Base-by-base conservation (phyloP, 306 rosid genomes). In the Psophocarpus tetragonolobus region DNA sequence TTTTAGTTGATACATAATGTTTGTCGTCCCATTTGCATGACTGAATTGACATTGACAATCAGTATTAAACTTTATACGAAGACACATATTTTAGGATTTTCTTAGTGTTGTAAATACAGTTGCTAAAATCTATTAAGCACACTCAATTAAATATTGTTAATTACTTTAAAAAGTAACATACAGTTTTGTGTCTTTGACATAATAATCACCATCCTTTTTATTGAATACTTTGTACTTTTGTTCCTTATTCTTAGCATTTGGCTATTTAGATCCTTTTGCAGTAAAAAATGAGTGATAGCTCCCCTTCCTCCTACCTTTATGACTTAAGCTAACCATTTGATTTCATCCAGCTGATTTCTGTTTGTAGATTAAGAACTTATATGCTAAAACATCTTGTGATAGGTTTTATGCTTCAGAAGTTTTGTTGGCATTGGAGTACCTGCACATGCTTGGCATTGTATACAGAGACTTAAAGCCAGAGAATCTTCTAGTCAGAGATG, bases 401-500 rank as follows among this genome's bases (percentile, higher is more conserved):
- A 91, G 98, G 89, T 93, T 93, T 70, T 93, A 84, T 86, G 95
- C 93, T 66, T 82, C 98, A 51, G 95, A 93, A 75, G 83, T 91
- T 20, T 79, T 93, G 91, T 83, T 91, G 74, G 97, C 98, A 20
- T 92, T 93, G 0, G 98, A 93, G 88, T 93, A 93, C 81, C 93
- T 93, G 85, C 98, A 93, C 86, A 91, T 93, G 98, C 93, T 93
- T 51, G 98, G 98, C 66, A 91, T 91, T 65, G 98, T 93, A 74
- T 93, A 93, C 80, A 83, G 98, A 85, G 98, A 93, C 83, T 82
- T 93, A 66, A 93, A 93, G 85, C 98, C 97, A 8, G 98, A 93
- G 74, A 93, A 93, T 74, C 97, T 93, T 8, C 68, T 93, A 70
- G 97, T 91, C 10, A 85, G 97, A 83, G 97, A 91, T 15, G 97